Base-by-base conservation (phyloP, 2,329 filamentous ascomycete species). In the Nannizziopsis arthrosporioides region DNA sequence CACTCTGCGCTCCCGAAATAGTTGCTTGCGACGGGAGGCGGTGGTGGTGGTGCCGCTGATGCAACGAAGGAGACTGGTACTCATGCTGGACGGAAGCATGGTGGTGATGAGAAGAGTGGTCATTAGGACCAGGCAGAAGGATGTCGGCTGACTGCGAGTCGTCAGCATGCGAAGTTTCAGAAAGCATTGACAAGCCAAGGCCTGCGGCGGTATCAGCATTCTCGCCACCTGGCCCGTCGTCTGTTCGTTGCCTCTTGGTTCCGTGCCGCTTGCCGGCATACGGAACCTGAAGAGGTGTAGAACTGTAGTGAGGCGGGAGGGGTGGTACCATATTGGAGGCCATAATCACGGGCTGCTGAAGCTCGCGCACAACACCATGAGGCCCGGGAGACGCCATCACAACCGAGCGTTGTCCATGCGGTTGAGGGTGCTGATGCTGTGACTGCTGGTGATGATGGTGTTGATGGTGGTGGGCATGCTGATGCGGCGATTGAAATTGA, bases 21-120 rank as follows among this genome's bases (percentile, higher is more conserved):
- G 81, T 80, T 9, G 78, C 80, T 53, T 84, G 81, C 55, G 86
- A 80, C 42, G 86, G 85, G 34, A 89, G 73, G 37, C 82, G 81
- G 58, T 89, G 85, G 59, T 94, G 88, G 59, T 90, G 85, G 61
- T 93, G 45, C 19, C 15, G 85, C 41, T 77, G 78, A 19, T 60
- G 67, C 60, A 47, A 72, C 60, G 46, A 71, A 59, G 58, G 76
- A 67, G 51, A 68, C 67, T 55, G 54, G 45, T 60, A 67, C 18
- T 57, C 55, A 45, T 63, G 63, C 18, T 55, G 53, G 15, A 60
- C 50, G 40, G 59, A 50, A 43, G 61, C 53, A 17, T 54, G 60
- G 37, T 56, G 53, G 37, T 59, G 62, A 44, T 55, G 60, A 8
- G 60, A 36, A 15, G 60, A 57, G 36, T 57, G 56, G 34, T 63